Base-by-base conservation (phyloP, 345 rosid species). In the Erodium maritimum region DNA sequence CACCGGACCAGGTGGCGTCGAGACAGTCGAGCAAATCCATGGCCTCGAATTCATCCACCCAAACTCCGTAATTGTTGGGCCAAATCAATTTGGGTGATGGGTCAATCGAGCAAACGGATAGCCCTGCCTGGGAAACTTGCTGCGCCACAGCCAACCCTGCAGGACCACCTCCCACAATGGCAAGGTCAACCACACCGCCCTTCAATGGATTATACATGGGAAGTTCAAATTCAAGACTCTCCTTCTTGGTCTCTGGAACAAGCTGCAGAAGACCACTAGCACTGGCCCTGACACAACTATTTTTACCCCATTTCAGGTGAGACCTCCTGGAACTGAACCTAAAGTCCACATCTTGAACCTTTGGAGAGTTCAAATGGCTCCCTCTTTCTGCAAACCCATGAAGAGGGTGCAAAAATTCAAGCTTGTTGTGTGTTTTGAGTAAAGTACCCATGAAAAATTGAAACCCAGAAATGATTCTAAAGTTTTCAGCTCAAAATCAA, bases 41-140 rank as follows among this genome's bases (percentile, higher is more conserved):
- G 63, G 95, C 96, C 69, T 87, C 96, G 62, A 93, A 93, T 64
- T 93, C 96, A 70, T 93, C 96, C 63, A 93, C 96, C 96, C 99
- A 93, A 62, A 88, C 99, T 17, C 99, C 99, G 48, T 91, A 91
- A 65, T 91, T 91, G 66, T 91, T 91, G 42, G 99, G 99, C 96
- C 96, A 91, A n/a, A 91, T 86, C 73, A 91, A 77, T 60, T 73
- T 80, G 2, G 95, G 99, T 34, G 75, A 88, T 0, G 99, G 99
- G 52, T 91, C 96, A n/a, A 91, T 86, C 2, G 80, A 77, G 70
- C 94, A 85, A 20, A 93, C 99, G 0, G 90, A 82, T 56, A 89
- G 95, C 25, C 99, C 99, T 0, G 95, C 95, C 70, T 83, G 86
- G 0, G 99, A 86, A 24, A 93, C 99, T 60, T 79, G 94, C 69